Base-by-base conservation (phyloP, 768 basidiomycete genomes). In the Mycena leptocephala region DNA sequence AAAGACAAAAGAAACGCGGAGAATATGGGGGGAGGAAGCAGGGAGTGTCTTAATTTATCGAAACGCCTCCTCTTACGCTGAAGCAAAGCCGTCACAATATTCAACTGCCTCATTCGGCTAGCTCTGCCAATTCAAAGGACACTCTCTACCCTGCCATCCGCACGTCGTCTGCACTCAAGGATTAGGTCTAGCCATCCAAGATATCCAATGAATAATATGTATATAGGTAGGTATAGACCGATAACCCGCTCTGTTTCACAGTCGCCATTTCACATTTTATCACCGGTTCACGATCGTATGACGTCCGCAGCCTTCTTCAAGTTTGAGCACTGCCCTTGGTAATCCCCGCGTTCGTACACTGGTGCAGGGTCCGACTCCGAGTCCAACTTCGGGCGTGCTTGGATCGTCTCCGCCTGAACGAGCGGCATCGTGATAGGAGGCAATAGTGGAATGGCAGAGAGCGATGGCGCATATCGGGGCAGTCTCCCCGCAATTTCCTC, bases 391-490 rank as follows among this genome's bases (percentile, higher is more conserved):
- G 70, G 41, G 24, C 16, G 65, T 66, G n/a, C n/a, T n/a, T n/a
- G n/a, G n/a, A n/a, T n/a, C n/a, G n/a, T n/a, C n/a, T n/a, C n/a
- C n/a, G n/a, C n/a, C n/a, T n/a, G n/a, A n/a, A n/a, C n/a, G n/a
- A n/a, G n/a, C 26, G 55, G 63, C 3, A 71, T 66, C 55, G 69
- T 74, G 77, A 75, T 74, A 61, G 74, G 77, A 24, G 77, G 59
- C 10, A 78, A 51, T 16, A 55, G 56, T 8, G 53, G 14, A 16
- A 77, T 77, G 14, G 24, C 68, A n/a, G n/a, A 33, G 14, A 77
- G 68, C 56, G 75, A 74, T 39, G 81, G 83, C 20, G 81, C 79
- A 32, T 76, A 78, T 13, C 28, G 74, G 16, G 79, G 75, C 28
- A 80, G 51, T 39, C 71, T 68, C 26, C 30, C 41, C 14, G 66